Base-by-base conservation (phyloP, 192 early-diverging fungal genomes). In the Gigaspora rosea region DNA sequence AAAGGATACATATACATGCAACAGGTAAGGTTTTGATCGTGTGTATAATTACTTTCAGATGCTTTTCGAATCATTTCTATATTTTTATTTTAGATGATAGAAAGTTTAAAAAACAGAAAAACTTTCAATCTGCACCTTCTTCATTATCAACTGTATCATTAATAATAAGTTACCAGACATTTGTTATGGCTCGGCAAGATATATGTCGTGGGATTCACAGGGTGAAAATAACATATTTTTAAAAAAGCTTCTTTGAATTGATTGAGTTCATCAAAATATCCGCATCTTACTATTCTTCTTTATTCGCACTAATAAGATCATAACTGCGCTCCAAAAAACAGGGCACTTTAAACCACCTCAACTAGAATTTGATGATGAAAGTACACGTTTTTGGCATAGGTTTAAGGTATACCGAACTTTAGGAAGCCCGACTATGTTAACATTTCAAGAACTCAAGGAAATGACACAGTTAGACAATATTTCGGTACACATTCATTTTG, bases 131-230 rank as follows among this genome's bases (percentile, higher is more conserved):
- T 15, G 16, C 62, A 27, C 22, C 74, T 1, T 47, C 49, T 35
- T 4, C 59, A 52, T 15, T 41, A 20, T 52, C 74, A 4, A 8
- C 52, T 46, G 36, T 67, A 20, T 67, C 75, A 36, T 46, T 67
- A 67, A n/a, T 76, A 48, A 10, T 57, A 18, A 76, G 47, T 47
- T 27, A 56, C 13, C 58, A 67, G 46, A 41, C 54, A 15, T 50
- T 76, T 35, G 51, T 56, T 16, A 57, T 58, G 46, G 75, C 75
- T 20, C 41, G 46, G 47, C 75, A 76, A 58, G 75, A 76, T 32
- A 67, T 76, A 35, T 76, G 75, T 57, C 75, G 75, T 16, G 75
- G 75, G 12, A 67, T 76, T 18, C 59, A 76, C 27, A 65, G 75
- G 52, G 75, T 76, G 67, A 67, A 9, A 2, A 10, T 27, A 11